Percentiles rank a stretch among this genome's conserved stretches.
Evolutionary conservation across 129 eudicot genomes (phyloP).

Genomic region (Cynara cardunculus): DNA sequence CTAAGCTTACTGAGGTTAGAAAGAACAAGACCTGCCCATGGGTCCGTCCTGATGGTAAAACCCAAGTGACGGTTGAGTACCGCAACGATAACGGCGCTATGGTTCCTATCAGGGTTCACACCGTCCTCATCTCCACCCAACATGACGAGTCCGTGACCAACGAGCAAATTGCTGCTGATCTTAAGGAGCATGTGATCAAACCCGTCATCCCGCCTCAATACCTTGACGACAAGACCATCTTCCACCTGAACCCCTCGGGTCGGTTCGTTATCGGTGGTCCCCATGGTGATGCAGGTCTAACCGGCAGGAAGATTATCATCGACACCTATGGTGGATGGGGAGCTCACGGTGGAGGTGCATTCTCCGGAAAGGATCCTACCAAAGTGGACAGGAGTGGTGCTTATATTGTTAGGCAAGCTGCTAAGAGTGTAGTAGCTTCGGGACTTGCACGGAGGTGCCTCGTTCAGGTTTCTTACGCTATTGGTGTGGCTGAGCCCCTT

Average conservation of each 20-base stretch:
- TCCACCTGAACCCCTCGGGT: conserved; percentile 71
- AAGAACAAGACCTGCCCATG: conserved; percentile 73
- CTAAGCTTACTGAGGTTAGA: conserved; percentile 70
- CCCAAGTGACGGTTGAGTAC: conserved; percentile 77
- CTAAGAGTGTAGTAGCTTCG: conserved; percentile 70
- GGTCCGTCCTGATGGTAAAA: conserved; percentile 76
- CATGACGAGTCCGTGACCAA: conserved; percentile 74
- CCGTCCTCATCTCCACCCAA: conserved; percentile 72
- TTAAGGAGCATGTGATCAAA: conserved; percentile 63
- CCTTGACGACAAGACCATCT: conserved; percentile 64
- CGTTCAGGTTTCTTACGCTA: conserved; percentile 77
- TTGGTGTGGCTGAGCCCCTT: conserved; percentile 72
- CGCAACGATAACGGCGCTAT: conserved; percentile 60
- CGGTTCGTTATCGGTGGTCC: conserved; percentile 77
- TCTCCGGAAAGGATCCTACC: conserved; percentile 73
- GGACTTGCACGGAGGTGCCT: conserved; percentile 77
- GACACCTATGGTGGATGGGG: conserved; percentile 84
- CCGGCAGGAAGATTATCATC: conserved; percentile 65
- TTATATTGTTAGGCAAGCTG: conserved; percentile 72
- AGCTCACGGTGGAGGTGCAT: conserved; percentile 76
- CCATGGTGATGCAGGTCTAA: conserved; percentile 68
- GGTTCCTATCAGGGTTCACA: conserved; percentile 74
- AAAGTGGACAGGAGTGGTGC: conserved; percentile 79
- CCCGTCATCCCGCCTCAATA: conserved; percentile 61
- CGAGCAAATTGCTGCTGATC: conserved; percentile 53